Evolutionary conservation across 768 basidiomycete genomes (phyloP).

Genomic region (Mycena pura): DNA sequence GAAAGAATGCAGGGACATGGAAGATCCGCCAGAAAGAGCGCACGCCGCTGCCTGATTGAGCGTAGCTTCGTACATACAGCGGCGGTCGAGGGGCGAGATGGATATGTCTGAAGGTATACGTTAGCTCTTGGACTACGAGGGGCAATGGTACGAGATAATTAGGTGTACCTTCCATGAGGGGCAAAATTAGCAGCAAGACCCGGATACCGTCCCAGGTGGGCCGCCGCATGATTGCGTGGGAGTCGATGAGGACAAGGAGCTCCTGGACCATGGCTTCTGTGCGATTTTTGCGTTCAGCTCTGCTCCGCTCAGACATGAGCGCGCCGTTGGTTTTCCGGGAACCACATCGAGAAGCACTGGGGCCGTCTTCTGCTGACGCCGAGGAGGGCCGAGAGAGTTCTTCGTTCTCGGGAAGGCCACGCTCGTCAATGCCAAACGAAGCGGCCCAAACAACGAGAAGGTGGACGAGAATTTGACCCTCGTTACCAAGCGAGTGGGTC

Average conservation of each 20-base stretch:
- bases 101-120: conserved; percentile 23
- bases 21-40: conserved; percentile 51
- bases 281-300: conserved; percentile 56
- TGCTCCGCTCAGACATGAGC: conserved; percentile 40
- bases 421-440: conserved; percentile 87
- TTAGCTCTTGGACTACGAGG: neutral
- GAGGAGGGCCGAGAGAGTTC: conserved; percentile 26
- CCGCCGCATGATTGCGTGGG: conserved; percentile 76
- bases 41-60: conserved; percentile 85
- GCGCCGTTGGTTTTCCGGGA: conserved; percentile 33
- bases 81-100: conserved; percentile 53
- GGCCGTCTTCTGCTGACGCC: conserved; percentile 24
- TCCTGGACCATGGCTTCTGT: conserved; percentile 77
- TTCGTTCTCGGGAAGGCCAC: conserved; percentile 60
- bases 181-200: conserved; percentile 77
- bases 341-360: conserved; percentile 17
- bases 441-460: conserved; percentile 88
- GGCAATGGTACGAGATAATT: conserved; percentile 24
- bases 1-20: conserved; percentile 43
- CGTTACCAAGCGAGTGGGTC: conserved; percentile 64
- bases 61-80: conserved; percentile 80
- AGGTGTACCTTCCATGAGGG: conserved; percentile 91
- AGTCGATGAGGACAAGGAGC: conserved; percentile 81
- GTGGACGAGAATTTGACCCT: conserved; percentile 80
- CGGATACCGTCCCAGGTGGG: conserved; percentile 90